Percentiles rank a stretch among this genome's conserved stretches.
Conservation (phyloP, 768 basidiomycete species). For the Naganishia randhawae region DNA sequence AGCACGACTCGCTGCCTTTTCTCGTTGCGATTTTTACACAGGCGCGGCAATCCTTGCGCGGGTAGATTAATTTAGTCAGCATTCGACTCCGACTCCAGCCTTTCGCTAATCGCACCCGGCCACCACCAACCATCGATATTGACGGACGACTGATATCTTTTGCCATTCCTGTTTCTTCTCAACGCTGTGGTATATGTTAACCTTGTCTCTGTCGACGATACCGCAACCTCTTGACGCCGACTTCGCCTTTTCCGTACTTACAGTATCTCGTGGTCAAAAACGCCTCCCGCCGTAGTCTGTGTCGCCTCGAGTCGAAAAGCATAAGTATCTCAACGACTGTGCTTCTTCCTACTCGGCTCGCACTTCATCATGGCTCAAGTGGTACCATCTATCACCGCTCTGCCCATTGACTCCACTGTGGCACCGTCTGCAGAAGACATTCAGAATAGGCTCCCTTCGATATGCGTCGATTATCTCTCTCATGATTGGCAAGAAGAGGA, state of each 20-base stretch:
- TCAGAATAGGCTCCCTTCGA: slow-evolving; percentile 69
- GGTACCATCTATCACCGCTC: slow-evolving; percentile 48
- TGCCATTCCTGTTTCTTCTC: not conserved
- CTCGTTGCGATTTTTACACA: not conserved
- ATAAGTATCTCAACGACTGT: not conserved
- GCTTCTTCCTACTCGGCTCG: not conserved
- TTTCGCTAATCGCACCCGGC: not conserved
- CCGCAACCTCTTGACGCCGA: not conserved
- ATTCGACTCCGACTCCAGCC: not conserved
- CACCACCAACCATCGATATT: too few relatives aligned
- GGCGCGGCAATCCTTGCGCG: not conserved
- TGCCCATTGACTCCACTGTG: slow-evolving; percentile 48
- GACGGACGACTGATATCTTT: not conserved
- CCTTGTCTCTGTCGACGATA: not conserved
- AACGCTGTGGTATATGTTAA: not conserved
- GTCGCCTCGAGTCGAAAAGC: not conserved
- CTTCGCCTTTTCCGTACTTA: not conserved
- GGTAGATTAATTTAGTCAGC: not conserved
- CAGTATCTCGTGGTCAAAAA: not conserved
- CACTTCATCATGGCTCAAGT: slow-evolving; percentile 45
- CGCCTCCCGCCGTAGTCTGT: not conserved
- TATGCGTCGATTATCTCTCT: slow-evolving; percentile 97
- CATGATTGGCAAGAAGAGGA: slow-evolving; percentile 98
- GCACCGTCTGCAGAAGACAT: slow-evolving; percentile 57
- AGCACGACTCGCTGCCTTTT: not conserved